These are phyloP conservation scores for Cladosporium austrohemisphaericum DNA, from an alignment of 2,329 filamentous ascomycete genomes.

Conservation along the genomic window DNA sequence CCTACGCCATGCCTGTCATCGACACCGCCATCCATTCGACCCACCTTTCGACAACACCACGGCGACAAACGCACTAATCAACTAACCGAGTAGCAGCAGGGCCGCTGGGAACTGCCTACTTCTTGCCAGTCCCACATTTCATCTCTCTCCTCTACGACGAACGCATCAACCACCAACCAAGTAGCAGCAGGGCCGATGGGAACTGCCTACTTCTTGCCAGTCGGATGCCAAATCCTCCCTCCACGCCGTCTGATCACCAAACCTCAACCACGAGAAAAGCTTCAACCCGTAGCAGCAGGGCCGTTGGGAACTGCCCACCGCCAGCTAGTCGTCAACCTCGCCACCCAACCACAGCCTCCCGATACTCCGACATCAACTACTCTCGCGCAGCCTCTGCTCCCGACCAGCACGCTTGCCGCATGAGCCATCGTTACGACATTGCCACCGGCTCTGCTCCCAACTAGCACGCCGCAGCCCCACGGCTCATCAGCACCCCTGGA, in stretches of 20 bases:
- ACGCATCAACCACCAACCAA: conserved; percentile 4
- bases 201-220: conserved; percentile 5
- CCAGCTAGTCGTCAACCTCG: no score
- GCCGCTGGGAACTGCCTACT: conserved; percentile 13
- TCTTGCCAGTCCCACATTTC: not conserved
- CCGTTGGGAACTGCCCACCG: not conserved
- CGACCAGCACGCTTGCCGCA: conserved; percentile 4
- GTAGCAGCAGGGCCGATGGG: conserved; percentile 11
- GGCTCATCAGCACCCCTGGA: not conserved
- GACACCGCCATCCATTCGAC: not conserved
- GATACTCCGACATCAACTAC: no score
- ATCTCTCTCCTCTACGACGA: not conserved
- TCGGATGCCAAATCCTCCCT: not conserved
- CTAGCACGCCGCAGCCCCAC: conserved; percentile 4
- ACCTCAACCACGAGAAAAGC: not conserved
- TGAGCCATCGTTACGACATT: not conserved
- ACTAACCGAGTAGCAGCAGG: conserved; percentile 5
- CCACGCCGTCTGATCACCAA: not conserved
- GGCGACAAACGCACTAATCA: no score
- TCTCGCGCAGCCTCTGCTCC: conserved; percentile 8
- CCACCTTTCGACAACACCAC: not conserved
- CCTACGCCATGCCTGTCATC: no score
- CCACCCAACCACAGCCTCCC: no score
- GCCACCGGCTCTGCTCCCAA: conserved; percentile 6
- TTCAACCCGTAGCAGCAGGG: not conserved